Percentiles rank a stretch among this genome's conserved stretches.
These are phyloP conservation scores for Pythium dissotocum DNA, from an alignment of 352 stramenopile species.

Conservation along the genomic window DNA sequence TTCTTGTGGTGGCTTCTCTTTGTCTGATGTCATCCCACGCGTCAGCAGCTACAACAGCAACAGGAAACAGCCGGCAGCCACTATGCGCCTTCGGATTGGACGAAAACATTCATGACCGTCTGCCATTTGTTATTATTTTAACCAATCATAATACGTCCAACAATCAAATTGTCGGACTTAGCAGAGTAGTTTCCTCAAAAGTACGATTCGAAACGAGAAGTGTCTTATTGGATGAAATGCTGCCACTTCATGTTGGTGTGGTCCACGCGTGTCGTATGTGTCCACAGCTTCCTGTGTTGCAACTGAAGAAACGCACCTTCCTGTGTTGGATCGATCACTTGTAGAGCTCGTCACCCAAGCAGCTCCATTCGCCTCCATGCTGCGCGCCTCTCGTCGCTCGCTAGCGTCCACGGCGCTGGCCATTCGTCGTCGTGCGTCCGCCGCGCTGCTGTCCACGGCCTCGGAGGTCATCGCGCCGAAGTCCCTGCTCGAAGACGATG, in stretches of 20 bases:
- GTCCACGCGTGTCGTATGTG: slow-evolving; percentile 9
- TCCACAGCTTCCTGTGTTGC: slow-evolving; percentile 5
- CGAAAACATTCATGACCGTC: neutral
- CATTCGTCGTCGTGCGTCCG: neutral
- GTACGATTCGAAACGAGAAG: slow-evolving; percentile 6
- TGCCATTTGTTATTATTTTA: slow-evolving; percentile 12
- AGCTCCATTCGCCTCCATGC: slow-evolving; percentile 18
- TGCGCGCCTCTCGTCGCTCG: slow-evolving; percentile 29
- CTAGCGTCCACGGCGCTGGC: slow-evolving; percentile 14
- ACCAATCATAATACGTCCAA: neutral
- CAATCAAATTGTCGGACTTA: neutral
- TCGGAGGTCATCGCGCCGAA: slow-evolving; percentile 35
- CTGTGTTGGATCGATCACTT: neutral
- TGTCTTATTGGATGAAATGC: slow-evolving; percentile 1
- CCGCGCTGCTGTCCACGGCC: slow-evolving; percentile 20
- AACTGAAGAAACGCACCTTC: slow-evolving; percentile 8
- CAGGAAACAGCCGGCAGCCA: slow-evolving; percentile 17
- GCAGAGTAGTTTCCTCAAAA: neutral
- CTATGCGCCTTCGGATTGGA: neutral
- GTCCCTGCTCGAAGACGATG: slow-evolving; percentile 40
- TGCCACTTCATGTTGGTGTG: slow-evolving; percentile 8
- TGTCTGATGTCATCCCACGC: slow-evolving; percentile 28
- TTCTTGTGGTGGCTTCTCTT: neutral
- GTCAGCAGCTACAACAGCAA: slow-evolving; percentile 13
- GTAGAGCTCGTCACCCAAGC: slow-evolving; percentile 17